Conservation (phyloP, 2,329 filamentous ascomycete genomes). For the Aaosphaeria pasadenensis region DNA sequence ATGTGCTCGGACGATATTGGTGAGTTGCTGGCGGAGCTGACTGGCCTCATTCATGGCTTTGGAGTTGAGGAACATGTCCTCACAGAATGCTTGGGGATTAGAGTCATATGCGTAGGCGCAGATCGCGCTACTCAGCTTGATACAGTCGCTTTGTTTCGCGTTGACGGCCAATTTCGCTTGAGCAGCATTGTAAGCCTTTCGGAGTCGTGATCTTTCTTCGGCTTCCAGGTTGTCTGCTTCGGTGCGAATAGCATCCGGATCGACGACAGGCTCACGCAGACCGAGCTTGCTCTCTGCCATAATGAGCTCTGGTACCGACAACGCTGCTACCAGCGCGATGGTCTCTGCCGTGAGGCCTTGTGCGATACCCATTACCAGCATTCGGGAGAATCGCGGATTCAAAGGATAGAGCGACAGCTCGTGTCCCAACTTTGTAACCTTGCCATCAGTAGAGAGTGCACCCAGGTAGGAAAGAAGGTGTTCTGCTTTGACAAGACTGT, state of each 20-base stretch:
- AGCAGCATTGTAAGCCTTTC: constrained; percentile 65
- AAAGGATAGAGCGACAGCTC: constrained; percentile 88
- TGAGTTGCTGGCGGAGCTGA: constrained; percentile 80
- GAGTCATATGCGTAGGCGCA: constrained; percentile 65
- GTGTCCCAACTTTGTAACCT: constrained; percentile 74
- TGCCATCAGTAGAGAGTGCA: constrained; percentile 68
- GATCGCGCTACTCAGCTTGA: constrained; percentile 86
- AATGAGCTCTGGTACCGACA: constrained; percentile 87
- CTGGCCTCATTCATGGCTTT: constrained; percentile 85
- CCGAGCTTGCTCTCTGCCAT: constrained; percentile 77
- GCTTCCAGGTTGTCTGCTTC: constrained; percentile 71
- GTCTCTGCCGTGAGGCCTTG: constrained; percentile 82
- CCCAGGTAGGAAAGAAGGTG: constrained; percentile 82
- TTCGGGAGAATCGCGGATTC: constrained; percentile 85
- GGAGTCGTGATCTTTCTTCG: constrained; percentile 63
- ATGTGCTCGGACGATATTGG: constrained; percentile 73
- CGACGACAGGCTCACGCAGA: constrained; percentile 49
- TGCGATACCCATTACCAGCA: constrained; percentile 81
- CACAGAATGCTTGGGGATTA: constrained; percentile 68
- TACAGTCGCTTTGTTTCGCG: constrained; percentile 72
- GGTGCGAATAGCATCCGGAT: constrained; percentile 48
- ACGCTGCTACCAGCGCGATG: constrained; percentile 80
- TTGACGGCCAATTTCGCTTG: constrained; percentile 80
- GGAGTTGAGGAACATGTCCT: constrained; percentile 76
- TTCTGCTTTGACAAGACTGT: constrained; percentile 78